Conservation (phyloP, 2,329 filamentous ascomycete genomes). For the Xylogone sp. region DNA sequence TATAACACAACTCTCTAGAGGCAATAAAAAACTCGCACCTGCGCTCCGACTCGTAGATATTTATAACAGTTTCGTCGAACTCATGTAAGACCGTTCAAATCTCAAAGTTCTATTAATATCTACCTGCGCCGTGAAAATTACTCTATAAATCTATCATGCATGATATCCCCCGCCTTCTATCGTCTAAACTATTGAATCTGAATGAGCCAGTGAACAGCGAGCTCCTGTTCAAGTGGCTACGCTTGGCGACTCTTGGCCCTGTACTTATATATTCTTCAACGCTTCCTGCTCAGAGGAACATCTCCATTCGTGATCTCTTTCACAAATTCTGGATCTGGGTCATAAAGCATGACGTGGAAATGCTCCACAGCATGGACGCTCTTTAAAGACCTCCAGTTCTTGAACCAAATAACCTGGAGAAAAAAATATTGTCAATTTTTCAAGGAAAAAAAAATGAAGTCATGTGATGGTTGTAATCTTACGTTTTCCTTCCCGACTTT, state of each 20-base stretch:
- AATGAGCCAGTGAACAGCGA: too few species aligned
- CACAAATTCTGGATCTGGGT: constrained; percentile 69
- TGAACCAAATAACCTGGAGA: constrained; percentile 69
- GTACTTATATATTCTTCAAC: too few species aligned
- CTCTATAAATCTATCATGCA: neutral
- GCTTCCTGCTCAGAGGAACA: constrained; percentile 55
- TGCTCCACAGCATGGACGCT: constrained; percentile 86
- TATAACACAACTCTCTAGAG: too few species aligned
- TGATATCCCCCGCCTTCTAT: neutral
- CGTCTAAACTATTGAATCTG: neutral
- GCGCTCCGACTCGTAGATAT: too few species aligned
- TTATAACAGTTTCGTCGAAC: too few species aligned
- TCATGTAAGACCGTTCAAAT: too few species aligned
- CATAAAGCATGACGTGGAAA: constrained; percentile 88
- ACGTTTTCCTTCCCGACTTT: constrained; percentile 50
- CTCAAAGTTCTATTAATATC: too few species aligned
- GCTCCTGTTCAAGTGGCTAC: neutral
- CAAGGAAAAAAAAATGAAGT: too few species aligned
- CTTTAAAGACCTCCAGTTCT: constrained; percentile 84
- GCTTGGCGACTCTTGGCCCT: neutral
- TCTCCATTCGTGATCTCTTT: constrained; percentile 70
- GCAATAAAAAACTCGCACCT: too few species aligned
- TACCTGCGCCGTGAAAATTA: too few species aligned
- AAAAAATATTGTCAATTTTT: too few species aligned
- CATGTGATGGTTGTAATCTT: too few species aligned